phyloP scores from a whole-genome alignment of 176 grass and related monocot genomes.

The Poa annua region DNA sequence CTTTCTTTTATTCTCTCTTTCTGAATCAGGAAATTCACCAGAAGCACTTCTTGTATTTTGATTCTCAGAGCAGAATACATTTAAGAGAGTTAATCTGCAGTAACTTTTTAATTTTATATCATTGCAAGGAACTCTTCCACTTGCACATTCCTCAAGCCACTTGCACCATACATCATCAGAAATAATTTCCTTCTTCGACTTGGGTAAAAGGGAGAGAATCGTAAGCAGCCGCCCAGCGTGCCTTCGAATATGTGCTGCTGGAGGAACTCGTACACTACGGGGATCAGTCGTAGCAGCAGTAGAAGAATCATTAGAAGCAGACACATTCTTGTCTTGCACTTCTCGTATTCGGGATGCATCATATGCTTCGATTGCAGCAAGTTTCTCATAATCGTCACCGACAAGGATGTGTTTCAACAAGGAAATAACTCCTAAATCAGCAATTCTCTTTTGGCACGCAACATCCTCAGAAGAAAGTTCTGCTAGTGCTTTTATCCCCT shows the following conservation, averaged over 20 bases:
- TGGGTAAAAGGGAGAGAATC: slow-evolving; percentile 88
- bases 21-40: slow-evolving; percentile 49
- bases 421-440: slow-evolving; percentile 77
- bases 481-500: slow-evolving; percentile 90
- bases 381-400: slow-evolving; percentile 92
- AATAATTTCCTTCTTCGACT: slow-evolving; percentile 70
- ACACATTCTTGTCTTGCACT: slow-evolving; percentile 51
- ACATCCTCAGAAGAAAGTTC: slow-evolving; percentile 93
- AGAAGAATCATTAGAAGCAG: slow-evolving; percentile 54
- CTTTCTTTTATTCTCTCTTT: slow-evolving; percentile 63
- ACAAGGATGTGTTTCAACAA: slow-evolving; percentile 83
- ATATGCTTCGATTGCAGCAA: slow-evolving; percentile 97
- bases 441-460: slow-evolving; percentile 74
- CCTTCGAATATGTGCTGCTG: slow-evolving; percentile 86
- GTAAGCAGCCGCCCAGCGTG: slow-evolving; percentile 81
- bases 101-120: slow-evolving; percentile 90
- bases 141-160: slow-evolving; percentile 93
- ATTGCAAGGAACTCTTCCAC: slow-evolving; percentile 66
- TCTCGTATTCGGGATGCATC: slow-evolving; percentile 81
- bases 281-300: slow-evolving; percentile 58
- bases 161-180: slow-evolving; percentile 82
- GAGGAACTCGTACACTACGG: slow-evolving; percentile 84
- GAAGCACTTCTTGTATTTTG: slow-evolving; percentile 38
- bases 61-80: slow-evolving; percentile 61
- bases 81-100: slow-evolving; percentile 77